Evolutionary conservation across 345 rosid species (phyloP).

Genomic region (Carallia brachiata): DNA sequence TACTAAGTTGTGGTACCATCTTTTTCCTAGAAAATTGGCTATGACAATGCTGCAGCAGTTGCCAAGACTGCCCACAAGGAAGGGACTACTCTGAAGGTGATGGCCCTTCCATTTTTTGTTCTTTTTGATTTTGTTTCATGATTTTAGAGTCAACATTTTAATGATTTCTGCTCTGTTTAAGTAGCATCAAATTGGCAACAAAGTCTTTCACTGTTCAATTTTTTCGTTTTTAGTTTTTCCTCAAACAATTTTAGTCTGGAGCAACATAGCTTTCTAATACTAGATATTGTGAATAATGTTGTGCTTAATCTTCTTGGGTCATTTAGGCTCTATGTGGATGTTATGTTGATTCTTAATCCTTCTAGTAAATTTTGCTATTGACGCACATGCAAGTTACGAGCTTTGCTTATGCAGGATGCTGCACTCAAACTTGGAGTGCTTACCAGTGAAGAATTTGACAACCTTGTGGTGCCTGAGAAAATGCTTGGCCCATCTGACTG

Average conservation of each 20-base stretch:
- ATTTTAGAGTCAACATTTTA: neutral
- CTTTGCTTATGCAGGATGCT: slow-evolving; percentile 55
- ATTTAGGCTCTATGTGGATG: neutral
- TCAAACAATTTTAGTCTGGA: neutral
- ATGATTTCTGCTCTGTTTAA: neutral
- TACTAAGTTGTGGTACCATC: slow-evolving; percentile 1
- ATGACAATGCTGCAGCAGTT: slow-evolving; percentile 96
- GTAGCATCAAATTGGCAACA: neutral
- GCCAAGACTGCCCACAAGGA: slow-evolving; percentile 98
- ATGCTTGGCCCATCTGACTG: slow-evolving; percentile 87
- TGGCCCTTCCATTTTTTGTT: neutral
- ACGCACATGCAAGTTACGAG: slow-evolving; percentile 2
- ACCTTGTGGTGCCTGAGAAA: slow-evolving; percentile 90
- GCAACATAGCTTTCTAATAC: neutral
- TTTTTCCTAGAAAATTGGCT: slow-evolving; percentile 79
- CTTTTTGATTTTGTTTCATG: neutral
- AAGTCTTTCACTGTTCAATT: neutral
- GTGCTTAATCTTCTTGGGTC: neutral
- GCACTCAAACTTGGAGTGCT: slow-evolving; percentile 75
- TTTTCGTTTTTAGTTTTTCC: neutral
- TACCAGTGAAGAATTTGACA: slow-evolving; percentile 76
- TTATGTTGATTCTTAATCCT: neutral
- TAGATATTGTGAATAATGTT: neutral
- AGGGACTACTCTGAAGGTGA: slow-evolving; percentile 86
- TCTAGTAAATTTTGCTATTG: neutral